Evolutionary conservation across 192 early-diverging fungal genomes (phyloP).

Genomic region (Backusella sp.): DNA sequence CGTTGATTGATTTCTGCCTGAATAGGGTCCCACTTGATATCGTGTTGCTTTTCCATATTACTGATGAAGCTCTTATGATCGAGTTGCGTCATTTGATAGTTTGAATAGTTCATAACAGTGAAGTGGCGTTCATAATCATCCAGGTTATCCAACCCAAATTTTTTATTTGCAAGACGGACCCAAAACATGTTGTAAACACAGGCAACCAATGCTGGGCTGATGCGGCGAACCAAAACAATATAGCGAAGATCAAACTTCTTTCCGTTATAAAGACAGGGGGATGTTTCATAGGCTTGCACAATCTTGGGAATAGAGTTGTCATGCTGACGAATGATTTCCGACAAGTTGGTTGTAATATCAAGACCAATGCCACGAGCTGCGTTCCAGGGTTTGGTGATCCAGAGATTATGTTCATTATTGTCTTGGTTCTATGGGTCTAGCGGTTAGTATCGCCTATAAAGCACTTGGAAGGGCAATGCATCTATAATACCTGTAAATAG

Average conservation of each 20-base stretch:
- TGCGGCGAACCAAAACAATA: slow-evolving; percentile 46
- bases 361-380: slow-evolving; percentile 43
- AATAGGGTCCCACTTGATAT: slow-evolving; percentile 41
- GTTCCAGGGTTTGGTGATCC: slow-evolving; percentile 50
- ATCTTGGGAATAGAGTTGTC: slow-evolving; percentile 44
- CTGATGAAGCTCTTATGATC: slow-evolving; percentile 46
- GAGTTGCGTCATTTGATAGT: slow-evolving; percentile 46
- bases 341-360: slow-evolving; percentile 35
- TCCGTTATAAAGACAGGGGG: slow-evolving; percentile 47
- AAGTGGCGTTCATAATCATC: slow-evolving; percentile 51
- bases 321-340: slow-evolving; percentile 40
- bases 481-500: slow-evolving; percentile 21
- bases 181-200: slow-evolving; percentile 50
- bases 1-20: slow-evolving; percentile 45
- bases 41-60: slow-evolving; percentile 50
- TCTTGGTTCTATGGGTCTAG: slow-evolving; percentile 30
- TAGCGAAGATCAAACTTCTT: slow-evolving; percentile 51
- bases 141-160: slow-evolving; percentile 29
- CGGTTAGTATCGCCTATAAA: background rate
- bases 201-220: slow-evolving; percentile 34
- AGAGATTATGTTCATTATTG: slow-evolving; percentile 37
- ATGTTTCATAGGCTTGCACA: slow-evolving; percentile 43
- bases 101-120: slow-evolving; percentile 49
- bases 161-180: slow-evolving; percentile 50
- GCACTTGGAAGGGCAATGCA: background rate